These are phyloP conservation scores for Amoebophrya sp. DNA, from an alignment of 169 alveolate species.

Conservation along the genomic window DNA sequence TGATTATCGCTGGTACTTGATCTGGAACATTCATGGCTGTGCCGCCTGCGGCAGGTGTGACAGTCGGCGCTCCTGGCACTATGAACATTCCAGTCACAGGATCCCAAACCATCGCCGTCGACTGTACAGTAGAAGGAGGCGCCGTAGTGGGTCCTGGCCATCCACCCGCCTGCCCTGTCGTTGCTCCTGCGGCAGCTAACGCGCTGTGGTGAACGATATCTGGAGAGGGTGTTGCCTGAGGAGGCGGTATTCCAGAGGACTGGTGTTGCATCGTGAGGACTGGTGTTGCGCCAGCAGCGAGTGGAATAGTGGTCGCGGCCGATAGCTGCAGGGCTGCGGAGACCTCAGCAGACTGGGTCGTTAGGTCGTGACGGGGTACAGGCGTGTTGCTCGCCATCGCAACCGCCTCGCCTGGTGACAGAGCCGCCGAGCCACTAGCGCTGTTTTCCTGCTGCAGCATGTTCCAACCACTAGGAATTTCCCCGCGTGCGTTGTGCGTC, in stretches of 20 bases:
- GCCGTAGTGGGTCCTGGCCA: neutral
- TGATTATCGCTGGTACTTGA: neutral
- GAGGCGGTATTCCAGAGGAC: no score
- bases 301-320: neutral
- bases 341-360: neutral
- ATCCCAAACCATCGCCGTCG: neutral
- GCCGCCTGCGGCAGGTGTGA: neutral
- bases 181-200: neutral
- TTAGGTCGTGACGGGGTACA: neutral
- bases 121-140: neutral
- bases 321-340: neutral
- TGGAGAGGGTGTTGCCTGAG: neutral
- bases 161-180: neutral
- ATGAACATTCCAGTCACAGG: neutral
- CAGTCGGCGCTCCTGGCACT: neutral
- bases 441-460: no score
- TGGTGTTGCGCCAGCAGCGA: neutral
- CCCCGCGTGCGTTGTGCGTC: no score
- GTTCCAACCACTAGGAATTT: no score
- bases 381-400: no score
- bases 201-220: neutral
- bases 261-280: neutral
- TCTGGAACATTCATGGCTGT: no score
- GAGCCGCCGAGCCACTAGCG: no score
- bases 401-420: no score